Evolutionary conservation across 2,329 filamentous ascomycete species (phyloP).

Genomic region (Gyromitra esculenta): DNA sequence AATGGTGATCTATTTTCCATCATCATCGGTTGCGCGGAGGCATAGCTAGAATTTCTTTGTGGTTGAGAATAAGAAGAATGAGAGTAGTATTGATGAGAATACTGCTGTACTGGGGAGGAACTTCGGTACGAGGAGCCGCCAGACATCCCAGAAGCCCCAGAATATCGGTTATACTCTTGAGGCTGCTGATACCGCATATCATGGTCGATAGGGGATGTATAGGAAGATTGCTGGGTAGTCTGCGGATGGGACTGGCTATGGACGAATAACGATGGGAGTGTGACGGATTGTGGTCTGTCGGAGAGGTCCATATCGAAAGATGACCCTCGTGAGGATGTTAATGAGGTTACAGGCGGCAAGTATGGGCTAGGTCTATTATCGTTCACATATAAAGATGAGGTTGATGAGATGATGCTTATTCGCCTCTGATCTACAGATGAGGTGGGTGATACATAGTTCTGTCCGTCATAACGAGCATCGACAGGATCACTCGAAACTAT

Average conservation of each 20-base stretch:
- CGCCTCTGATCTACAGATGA: constrained; percentile 49
- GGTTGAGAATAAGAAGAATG: constrained; percentile 53
- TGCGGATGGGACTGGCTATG: constrained; percentile 43
- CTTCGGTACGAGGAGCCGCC: constrained; percentile 43
- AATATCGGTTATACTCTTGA: constrained; percentile 51
- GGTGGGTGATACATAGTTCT: constrained; percentile 44
- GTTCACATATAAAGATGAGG: constrained; percentile 43
- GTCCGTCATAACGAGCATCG: constrained; percentile 52
- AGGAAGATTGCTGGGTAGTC: constrained; percentile 20
- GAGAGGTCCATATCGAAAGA: constrained; percentile 52
- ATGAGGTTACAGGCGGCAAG: constrained; percentile 49
- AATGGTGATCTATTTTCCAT: constrained; percentile 57
- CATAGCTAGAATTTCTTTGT: constrained; percentile 52
- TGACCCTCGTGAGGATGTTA: constrained; percentile 54
- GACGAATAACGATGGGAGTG: constrained; percentile 47
- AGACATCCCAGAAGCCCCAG: constrained; percentile 33
- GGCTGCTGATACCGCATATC: constrained; percentile 44
- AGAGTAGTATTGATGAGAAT: constrained; percentile 47
- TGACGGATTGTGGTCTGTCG: constrained; percentile 42
- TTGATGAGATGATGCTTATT: constrained; percentile 51
- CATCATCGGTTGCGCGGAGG: constrained; percentile 42
- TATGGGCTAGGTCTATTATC: constrained; percentile 53
- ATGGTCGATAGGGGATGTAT: constrained; percentile 41
- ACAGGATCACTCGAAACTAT: constrained; percentile 47
- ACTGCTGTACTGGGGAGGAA: constrained; percentile 46